phyloP scores from a whole-genome alignment of 371 early-diverging fungal genomes.

The Fennellomyces sp. region DNA sequence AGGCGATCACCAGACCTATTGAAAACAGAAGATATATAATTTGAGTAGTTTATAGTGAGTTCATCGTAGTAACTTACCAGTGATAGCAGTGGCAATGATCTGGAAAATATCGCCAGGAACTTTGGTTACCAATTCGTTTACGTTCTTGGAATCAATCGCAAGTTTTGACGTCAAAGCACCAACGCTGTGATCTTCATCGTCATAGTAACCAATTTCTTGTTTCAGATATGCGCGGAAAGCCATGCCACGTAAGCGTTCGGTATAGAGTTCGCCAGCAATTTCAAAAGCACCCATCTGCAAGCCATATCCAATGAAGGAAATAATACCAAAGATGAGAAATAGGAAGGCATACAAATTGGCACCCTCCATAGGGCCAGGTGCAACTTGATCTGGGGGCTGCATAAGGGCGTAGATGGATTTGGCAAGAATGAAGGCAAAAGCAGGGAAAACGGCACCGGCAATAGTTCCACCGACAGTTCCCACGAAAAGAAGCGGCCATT shows the following conservation, averaged over 20 bases:
- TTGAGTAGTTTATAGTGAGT: no score
- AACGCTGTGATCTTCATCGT: constrained; percentile 72
- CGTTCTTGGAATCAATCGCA: constrained; percentile 72
- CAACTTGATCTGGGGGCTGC: constrained; percentile 51
- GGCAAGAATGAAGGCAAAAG: constrained; percentile 37
- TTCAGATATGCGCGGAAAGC: constrained; percentile 58
- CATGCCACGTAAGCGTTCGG: constrained; percentile 53
- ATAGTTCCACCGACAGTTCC: constrained; percentile 47
- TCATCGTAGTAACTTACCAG: no score
- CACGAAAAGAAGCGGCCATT: constrained; percentile 33
- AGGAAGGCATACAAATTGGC: constrained; percentile 73
- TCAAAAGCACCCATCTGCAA: constrained; percentile 34
- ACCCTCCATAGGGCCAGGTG: constrained; percentile 38
- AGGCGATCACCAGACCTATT: constrained; percentile 46
- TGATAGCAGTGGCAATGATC: constrained; percentile 38
- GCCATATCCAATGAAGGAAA: constrained; percentile 43
- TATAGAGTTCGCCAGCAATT: constrained; percentile 53
- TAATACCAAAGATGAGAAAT: constrained; percentile 60
- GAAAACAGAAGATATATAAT: no score
- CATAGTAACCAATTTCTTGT: constrained; percentile 87
- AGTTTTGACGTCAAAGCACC: constrained; percentile 81
- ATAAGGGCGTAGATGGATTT: constrained; percentile 50
- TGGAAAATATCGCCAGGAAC: constrained; percentile 56
- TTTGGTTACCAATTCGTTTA: constrained; percentile 64
- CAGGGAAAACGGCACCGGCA: constrained; percentile 51